Evolutionary conservation across 1,284 basidiomycete genomes (phyloP), one percentile per base, ranked within the genome.

Genomic region (Moesziomyces globuligerus): DNA sequence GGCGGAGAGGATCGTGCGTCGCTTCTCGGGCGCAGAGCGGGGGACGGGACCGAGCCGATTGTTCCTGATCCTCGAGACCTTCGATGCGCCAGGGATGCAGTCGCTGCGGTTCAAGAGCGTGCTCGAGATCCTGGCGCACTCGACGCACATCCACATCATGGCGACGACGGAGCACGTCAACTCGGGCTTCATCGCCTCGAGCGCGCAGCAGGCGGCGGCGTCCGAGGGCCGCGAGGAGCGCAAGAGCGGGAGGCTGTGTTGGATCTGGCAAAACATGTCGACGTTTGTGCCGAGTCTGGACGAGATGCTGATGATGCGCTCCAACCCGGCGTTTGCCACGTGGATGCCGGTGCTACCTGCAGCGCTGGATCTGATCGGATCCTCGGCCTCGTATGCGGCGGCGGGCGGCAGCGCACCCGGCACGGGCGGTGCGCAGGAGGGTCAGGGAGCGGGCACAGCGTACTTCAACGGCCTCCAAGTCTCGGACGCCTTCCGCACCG

Each of bases 261-360:
- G 69, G 69, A 67, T 72, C 24, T 72, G 65, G 64, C 70, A 72
- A 37, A 67, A 68, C 49, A 58, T 72, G 48, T 64, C 64, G 29
- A 72, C 70, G 1, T 72, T 36, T 23, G 36, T 44, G 0, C 70
- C 65, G 1, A 48, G 48, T 6, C n/a, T 72, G 34, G 55, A 72
- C 36, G 70, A 72, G 64, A 67, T 72, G 64, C 56, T 72, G 10
- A 55, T 61, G 44, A 67, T 66, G 68, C 69, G 69, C 1, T 70
- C 67, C 28, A 70, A 70, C 28, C 55, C 67, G 2, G 60, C 67
- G 0, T 70, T 70, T 7, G 38, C 58, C 2, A 54, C 67, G 10
- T 70, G 59, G 68, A 65, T 71, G 61, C 61, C 61, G 5, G 28
- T 45, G 1, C 43, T 72, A 4, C 69, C 69, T 9, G 43, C 62